Percentiles rank a stretch among this genome's conserved stretches.
Conservation (phyloP, 2,329 filamentous ascomycete species). For the Penicillium freii region DNA sequence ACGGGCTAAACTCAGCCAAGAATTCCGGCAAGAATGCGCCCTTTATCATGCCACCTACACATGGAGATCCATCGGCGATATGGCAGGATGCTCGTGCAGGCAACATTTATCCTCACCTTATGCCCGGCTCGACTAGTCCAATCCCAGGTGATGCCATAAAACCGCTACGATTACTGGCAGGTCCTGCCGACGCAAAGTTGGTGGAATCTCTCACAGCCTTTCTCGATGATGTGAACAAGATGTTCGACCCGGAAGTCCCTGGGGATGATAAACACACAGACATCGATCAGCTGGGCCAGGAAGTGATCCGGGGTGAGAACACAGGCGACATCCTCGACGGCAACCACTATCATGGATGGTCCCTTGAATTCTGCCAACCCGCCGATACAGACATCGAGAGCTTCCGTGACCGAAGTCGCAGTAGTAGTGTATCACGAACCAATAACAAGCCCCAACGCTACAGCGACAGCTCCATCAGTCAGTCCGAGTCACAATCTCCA, state of each 20-base stretch:
- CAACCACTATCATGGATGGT: slow-evolving; percentile 88
- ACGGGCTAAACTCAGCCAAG: slow-evolving; percentile 38
- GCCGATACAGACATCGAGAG: slow-evolving; percentile 57
- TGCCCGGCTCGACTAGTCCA: slow-evolving; percentile 70
- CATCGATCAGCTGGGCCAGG: slow-evolving; percentile 73
- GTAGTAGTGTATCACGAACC: slow-evolving; percentile 46
- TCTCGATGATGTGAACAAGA: slow-evolving; percentile 65
- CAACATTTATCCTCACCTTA: slow-evolving; percentile 75
- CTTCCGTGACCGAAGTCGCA: slow-evolving; percentile 40
- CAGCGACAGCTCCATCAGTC: slow-evolving; percentile 37
- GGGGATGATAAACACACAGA: slow-evolving; percentile 56
- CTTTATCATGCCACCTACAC: slow-evolving; percentile 70
- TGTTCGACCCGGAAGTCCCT: slow-evolving; percentile 58
- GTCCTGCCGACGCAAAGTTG: slow-evolving; percentile 66
- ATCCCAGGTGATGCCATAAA: slow-evolving; percentile 70
- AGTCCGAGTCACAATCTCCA: slow-evolving; percentile 29
- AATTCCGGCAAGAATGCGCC: slow-evolving; percentile 55
- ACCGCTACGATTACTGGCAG: slow-evolving; percentile 67
- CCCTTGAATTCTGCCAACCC: slow-evolving; percentile 67
- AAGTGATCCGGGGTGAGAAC: slow-evolving; percentile 62
- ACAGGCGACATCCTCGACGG: slow-evolving; percentile 63
- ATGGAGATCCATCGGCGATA: slow-evolving; percentile 69
- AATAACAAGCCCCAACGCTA: slow-evolving; percentile 42
- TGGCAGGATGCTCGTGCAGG: slow-evolving; percentile 83
- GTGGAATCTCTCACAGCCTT: slow-evolving; percentile 68